Evolutionary conservation across 202 grass and related monocot genomes (phyloP).

Genomic region (Eragrostis tef): DNA sequence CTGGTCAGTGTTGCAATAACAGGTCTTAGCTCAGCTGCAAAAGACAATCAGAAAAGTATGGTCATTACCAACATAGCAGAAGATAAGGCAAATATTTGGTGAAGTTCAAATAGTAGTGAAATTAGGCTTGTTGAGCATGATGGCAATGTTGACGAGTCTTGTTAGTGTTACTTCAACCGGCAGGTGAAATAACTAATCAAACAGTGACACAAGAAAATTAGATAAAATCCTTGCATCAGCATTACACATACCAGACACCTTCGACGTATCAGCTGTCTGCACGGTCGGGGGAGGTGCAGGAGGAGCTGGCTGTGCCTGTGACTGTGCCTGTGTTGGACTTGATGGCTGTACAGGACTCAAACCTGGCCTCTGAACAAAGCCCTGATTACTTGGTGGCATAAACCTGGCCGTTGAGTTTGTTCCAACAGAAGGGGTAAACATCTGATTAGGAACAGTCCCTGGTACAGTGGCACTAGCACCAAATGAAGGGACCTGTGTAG

Average conservation of each 20-base stretch:
- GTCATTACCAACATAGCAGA: neutral
- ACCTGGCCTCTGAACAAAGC: constrained; percentile 64
- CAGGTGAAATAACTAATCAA: constrained; percentile 17
- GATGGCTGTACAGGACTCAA: constrained; percentile 76
- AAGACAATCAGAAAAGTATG: constrained; percentile 42
- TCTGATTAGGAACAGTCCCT: constrained; percentile 53
- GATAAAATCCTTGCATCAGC: constrained; percentile 7
- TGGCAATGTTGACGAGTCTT: neutral
- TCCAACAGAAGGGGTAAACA: constrained; percentile 64
- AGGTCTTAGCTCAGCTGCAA: constrained; percentile 83
- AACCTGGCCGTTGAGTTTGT: constrained; percentile 58
- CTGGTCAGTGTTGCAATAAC: constrained; percentile 78
- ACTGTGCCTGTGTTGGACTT: constrained; percentile 68
- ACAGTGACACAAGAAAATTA: constrained; percentile 16
- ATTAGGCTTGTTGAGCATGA: constrained; percentile 2
- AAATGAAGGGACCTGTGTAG: constrained; percentile 52
- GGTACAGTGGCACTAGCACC: constrained; percentile 43
- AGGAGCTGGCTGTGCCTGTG: constrained; percentile 58
- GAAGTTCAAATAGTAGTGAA: constrained; percentile 19
- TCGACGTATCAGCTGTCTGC: constrained; percentile 92
- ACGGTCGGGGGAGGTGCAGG: constrained; percentile 77
- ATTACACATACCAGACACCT: constrained; percentile 74
- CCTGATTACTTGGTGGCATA: constrained; percentile 70
- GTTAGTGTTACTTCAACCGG: constrained; percentile 3
- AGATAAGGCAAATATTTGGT: constrained; percentile 16